Conservation (phyloP, 331 rosid genomes). For the Malus hybrid region DNA sequence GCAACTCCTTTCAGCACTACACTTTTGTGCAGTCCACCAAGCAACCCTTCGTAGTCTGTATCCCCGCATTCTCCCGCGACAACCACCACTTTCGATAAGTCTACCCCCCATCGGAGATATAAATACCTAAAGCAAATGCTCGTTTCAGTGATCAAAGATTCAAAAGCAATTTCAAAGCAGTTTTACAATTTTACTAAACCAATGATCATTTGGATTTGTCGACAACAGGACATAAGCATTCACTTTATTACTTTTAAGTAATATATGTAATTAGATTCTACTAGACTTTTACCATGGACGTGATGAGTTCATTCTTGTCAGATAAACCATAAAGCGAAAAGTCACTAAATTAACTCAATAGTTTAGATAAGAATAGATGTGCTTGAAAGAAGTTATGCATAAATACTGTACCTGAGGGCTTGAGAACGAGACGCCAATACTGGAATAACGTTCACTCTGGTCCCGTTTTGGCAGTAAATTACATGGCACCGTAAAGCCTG, state of each 20-base stretch:
- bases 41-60: slow-evolving; percentile 90
- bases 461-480: slow-evolving; percentile 86
- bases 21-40: slow-evolving; percentile 77
- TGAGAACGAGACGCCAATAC: slow-evolving; percentile 97
- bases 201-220: background rate
- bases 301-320: background rate
- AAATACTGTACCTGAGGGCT: slow-evolving; percentile 74
- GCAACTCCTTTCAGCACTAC: slow-evolving; percentile 76
- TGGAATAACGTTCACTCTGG: slow-evolving; percentile 83
- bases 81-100: slow-evolving; percentile 85
- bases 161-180: background rate
- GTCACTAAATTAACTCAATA: background rate
- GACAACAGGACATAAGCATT: background rate
- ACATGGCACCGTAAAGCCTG: slow-evolving; percentile 98
- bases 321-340: background rate
- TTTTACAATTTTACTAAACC: background rate
- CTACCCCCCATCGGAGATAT: slow-evolving; percentile 93
- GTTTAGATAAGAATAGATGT: background rate
- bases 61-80: slow-evolving; percentile 93
- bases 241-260: background rate
- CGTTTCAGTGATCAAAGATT: slow-evolving; percentile 1
- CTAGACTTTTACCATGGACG: background rate
- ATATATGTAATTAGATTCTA: background rate
- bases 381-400: background rate
- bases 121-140: slow-evolving; percentile 58